Evolutionary conservation across 257 asterid genomes (phyloP).

Genomic region (Lycium barbarum): DNA sequence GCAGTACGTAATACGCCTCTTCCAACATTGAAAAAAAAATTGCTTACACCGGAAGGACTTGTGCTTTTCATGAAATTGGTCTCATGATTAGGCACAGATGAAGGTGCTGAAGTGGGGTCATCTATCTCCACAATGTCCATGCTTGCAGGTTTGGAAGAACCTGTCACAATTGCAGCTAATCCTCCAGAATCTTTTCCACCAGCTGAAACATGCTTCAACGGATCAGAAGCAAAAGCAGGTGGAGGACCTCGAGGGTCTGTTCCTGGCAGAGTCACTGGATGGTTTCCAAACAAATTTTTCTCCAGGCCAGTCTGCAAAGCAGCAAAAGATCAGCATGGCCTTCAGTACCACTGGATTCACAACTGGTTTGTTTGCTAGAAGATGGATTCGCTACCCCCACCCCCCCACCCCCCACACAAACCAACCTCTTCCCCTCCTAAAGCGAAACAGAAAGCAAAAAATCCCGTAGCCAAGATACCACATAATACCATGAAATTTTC

Average conservation of each 20-base stretch:
- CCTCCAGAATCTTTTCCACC: slow-evolving; percentile 49
- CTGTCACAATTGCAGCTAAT: slow-evolving; percentile 43
- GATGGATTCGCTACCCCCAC: background rate
- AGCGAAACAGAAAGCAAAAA: background rate
- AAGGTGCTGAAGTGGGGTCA: slow-evolving; percentile 54
- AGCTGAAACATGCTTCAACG: slow-evolving; percentile 50
- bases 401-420: too few relatives aligned
- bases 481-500: background rate
- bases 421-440: too few relatives aligned
- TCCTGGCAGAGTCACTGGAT: slow-evolving; percentile 69
- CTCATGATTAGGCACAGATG: slow-evolving; percentile 70
- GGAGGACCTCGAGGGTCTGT: slow-evolving; percentile 77
- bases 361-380: background rate
- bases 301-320: slow-evolving; percentile 80
- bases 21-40: background rate
- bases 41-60: slow-evolving; percentile 75
- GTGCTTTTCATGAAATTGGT: slow-evolving; percentile 58
- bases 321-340: background rate
- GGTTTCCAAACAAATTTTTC: slow-evolving; percentile 88
- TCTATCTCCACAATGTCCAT: slow-evolving; percentile 68
- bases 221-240: slow-evolving; percentile 87
- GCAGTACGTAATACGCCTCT: background rate
- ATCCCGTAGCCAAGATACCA: background rate
- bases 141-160: slow-evolving; percentile 56
- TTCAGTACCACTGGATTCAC: slow-evolving; percentile 10